phyloP scores from a whole-genome alignment of 2,329 filamentous ascomycete species.

The Epichloe aotearoae region DNA sequence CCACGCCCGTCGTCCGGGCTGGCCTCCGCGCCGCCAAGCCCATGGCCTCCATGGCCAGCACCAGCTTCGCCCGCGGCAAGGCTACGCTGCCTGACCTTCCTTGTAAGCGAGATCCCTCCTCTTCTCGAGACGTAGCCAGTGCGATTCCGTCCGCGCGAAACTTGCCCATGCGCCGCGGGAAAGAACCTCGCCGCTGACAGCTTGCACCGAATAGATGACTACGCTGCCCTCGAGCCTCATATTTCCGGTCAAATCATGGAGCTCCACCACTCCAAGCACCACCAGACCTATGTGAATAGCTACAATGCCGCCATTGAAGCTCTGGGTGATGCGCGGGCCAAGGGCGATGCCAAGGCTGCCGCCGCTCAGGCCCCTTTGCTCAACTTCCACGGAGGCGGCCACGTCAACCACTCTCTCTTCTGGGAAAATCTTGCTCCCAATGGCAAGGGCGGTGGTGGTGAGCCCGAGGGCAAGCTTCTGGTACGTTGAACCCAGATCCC shows the following conservation, averaged over 20 bases:
- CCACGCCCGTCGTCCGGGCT: constrained; percentile 52
- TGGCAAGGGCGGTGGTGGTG: constrained; percentile 46
- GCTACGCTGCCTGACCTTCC: constrained; percentile 84
- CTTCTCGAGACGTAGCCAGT: neutral
- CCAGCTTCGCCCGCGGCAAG: constrained; percentile 73
- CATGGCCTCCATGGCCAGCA: constrained; percentile 52
- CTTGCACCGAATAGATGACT: constrained; percentile 60
- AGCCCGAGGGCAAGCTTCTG: constrained; percentile 48
- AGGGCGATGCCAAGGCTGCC: constrained; percentile 43
- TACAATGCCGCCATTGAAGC: constrained; percentile 72
- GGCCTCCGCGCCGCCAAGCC: constrained; percentile 56
- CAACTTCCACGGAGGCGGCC: constrained; percentile 74
- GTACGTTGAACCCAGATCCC: constrained; percentile 15
- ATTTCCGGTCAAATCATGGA: constrained; percentile 93
- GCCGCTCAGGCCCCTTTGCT: constrained; percentile 40
- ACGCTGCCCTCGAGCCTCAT: constrained; percentile 76
- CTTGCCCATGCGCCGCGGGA: too few species aligned
- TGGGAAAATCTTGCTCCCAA: constrained; percentile 70
- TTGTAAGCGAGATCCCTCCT: constrained; percentile 25
- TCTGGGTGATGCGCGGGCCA: constrained; percentile 48
- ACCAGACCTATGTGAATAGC: constrained; percentile 84
- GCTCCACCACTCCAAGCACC: constrained; percentile 87
- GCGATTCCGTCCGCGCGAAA: neutral
- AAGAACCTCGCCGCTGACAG: neutral
- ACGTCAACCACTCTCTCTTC: constrained; percentile 79